phyloP scores from a whole-genome alignment of 2,329 filamentous ascomycete species.

The Corniculantispora saksenae region DNA sequence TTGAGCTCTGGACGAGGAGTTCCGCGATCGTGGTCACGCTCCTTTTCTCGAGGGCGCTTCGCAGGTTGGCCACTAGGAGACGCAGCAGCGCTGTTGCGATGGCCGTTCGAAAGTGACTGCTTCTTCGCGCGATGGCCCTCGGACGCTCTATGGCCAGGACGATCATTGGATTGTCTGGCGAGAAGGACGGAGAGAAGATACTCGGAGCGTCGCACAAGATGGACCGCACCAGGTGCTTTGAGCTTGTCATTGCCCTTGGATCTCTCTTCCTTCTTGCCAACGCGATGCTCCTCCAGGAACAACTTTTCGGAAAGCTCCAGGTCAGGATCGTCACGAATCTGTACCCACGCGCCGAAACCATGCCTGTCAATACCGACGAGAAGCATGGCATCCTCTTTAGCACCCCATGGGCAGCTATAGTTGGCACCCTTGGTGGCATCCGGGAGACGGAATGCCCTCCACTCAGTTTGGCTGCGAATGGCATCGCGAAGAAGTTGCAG shows the following conservation, averaged over 20 bases:
- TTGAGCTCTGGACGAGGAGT: slow-evolving; percentile 58
- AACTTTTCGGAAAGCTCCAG: slow-evolving; percentile 87
- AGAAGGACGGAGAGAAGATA: slow-evolving; percentile 94
- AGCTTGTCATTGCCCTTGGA: slow-evolving; percentile 75
- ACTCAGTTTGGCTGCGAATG: slow-evolving; percentile 67
- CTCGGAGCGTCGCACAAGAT: slow-evolving; percentile 90
- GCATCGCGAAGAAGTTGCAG: slow-evolving; percentile 81
- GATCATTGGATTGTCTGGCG: slow-evolving; percentile 77
- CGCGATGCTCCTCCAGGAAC: slow-evolving; percentile 96
- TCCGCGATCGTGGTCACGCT: slow-evolving; percentile 53
- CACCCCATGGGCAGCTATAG: slow-evolving; percentile 90
- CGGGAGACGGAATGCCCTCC: slow-evolving; percentile 78
- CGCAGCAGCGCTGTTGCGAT: slow-evolving; percentile 66
- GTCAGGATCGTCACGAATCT: slow-evolving; percentile 89
- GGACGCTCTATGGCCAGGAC: slow-evolving; percentile 73
- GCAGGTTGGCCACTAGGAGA: slow-evolving; percentile 63
- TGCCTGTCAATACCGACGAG: slow-evolving; percentile 90
- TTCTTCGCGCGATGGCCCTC: slow-evolving; percentile 97
- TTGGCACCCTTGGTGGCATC: slow-evolving; percentile 91
- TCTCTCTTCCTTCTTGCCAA: slow-evolving; percentile 94
- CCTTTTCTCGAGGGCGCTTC: slow-evolving; percentile 50
- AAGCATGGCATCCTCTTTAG: slow-evolving; percentile 94
- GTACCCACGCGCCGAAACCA: slow-evolving; percentile 92
- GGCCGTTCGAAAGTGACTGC: slow-evolving; percentile 55
- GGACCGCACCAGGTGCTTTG: slow-evolving; percentile 94